These are phyloP conservation scores for Lactarius trivialis DNA, from an alignment of 768 basidiomycete species.

Conservation along the genomic window DNA sequence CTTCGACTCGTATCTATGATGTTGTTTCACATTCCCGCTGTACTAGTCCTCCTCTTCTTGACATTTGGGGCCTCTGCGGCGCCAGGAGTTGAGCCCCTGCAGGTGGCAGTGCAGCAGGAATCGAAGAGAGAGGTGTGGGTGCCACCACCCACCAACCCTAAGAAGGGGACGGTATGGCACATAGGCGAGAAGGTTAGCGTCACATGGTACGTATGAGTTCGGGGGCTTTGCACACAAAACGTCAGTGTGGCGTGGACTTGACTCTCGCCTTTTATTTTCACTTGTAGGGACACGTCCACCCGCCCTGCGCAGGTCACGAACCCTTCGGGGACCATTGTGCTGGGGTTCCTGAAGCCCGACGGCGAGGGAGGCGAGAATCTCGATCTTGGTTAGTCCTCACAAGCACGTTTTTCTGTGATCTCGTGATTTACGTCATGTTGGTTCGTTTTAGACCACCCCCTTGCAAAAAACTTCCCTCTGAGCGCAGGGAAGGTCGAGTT, in stretches of 20 bases:
- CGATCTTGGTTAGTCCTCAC: slow-evolving; percentile 36
- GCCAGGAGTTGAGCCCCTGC: background rate
- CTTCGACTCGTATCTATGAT: background rate
- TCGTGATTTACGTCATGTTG: background rate
- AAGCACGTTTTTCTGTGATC: slow-evolving; percentile 22
- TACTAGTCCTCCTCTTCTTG: background rate
- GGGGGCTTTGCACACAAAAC: background rate
- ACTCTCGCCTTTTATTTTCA: background rate
- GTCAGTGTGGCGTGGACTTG: background rate
- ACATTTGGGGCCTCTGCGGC: background rate
- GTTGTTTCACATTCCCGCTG: background rate
- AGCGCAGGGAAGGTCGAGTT: slow-evolving; percentile 42
- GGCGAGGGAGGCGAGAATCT: slow-evolving; percentile 45
- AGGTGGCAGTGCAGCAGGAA: background rate
- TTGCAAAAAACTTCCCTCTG: slow-evolving; percentile 52
- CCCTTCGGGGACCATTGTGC: slow-evolving; percentile 41
- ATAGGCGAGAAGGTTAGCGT: slow-evolving; percentile 43
- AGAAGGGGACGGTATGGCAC: slow-evolving; percentile 42
- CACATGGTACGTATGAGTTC: slow-evolving; percentile 39
- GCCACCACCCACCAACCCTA: slow-evolving; percentile 46
- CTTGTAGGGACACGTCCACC: slow-evolving; percentile 40
- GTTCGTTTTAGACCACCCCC: slow-evolving; percentile 41
- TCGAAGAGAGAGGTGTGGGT: slow-evolving; percentile 34
- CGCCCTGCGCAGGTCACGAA: slow-evolving; percentile 32
- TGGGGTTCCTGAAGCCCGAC: slow-evolving; percentile 41